These are phyloP conservation scores for Globisporangium megalacanthum DNA, from an alignment of 352 stramenopile species.

Conservation along the genomic window DNA sequence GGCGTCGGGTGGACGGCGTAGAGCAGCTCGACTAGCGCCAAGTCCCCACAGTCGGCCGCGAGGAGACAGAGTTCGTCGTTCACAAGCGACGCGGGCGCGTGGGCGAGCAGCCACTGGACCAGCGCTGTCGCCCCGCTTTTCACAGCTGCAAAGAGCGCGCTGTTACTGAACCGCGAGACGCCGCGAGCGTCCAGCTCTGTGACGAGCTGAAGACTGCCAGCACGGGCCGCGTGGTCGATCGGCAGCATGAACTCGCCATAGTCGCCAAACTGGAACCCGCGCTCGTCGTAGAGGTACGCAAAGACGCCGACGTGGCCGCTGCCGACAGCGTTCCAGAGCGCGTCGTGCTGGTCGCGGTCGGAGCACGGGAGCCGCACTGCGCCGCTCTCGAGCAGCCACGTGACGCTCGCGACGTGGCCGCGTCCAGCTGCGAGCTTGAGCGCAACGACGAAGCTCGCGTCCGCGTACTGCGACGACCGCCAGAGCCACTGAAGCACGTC, in stretches of 20 bases:
- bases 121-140: not conserved
- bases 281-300: not conserved
- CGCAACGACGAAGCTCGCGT: not conserved
- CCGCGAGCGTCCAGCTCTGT: not conserved
- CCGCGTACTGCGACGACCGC: not conserved
- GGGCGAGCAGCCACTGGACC: not conserved
- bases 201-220: not conserved
- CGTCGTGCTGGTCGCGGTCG: not conserved
- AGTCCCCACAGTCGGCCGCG: not conserved
- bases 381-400: not conserved
- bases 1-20: not conserved
- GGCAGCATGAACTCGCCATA: not conserved
- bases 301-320: not conserved
- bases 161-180: not conserved
- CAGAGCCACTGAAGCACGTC: conserved; percentile 1
- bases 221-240: not conserved
- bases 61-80: not conserved
- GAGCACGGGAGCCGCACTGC: not conserved
- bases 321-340: not conserved
- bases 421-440: not conserved
- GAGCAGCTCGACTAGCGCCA: not conserved
- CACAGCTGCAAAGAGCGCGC: not conserved
- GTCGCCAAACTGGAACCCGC: not conserved
- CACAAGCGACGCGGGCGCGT: not conserved
- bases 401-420: not conserved